phyloP scores from a whole-genome alignment of 257 asterid species.

The Capsicum baccatum region DNA sequence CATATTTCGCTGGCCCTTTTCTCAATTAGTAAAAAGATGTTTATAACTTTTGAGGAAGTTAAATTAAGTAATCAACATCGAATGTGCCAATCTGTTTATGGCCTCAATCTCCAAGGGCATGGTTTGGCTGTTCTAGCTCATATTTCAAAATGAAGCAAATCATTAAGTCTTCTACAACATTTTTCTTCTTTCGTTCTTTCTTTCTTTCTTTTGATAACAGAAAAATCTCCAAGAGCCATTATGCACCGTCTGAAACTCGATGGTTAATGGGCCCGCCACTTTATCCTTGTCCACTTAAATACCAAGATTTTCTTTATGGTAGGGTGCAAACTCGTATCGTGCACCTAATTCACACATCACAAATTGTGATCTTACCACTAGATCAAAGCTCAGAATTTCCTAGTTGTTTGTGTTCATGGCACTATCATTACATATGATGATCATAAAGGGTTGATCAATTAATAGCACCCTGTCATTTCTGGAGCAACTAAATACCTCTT shows the following conservation, averaged over 20 bases:
- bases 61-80: background rate
- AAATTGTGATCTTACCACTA: conserved; percentile 10
- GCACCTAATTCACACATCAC: background rate
- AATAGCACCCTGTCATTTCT: background rate
- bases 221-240: background rate
- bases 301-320: background rate
- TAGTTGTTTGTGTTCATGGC: background rate
- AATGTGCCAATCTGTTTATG: background rate
- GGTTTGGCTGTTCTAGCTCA: conserved; percentile 4
- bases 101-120: conserved; percentile 19
- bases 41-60: background rate
- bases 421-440: background rate
- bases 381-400: background rate
- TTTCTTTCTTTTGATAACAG: background rate
- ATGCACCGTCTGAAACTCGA: background rate
- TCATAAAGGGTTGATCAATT: conserved; percentile 9
- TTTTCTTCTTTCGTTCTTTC: background rate
- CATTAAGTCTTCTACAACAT: background rate
- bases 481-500: background rate
- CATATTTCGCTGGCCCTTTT: background rate
- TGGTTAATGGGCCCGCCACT: background rate
- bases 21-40: background rate
- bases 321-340: background rate
- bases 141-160: conserved; percentile 1
- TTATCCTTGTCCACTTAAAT: conserved; percentile 3